Conservation (phyloP, 2,329 filamentous ascomycete genomes). For the Paracamarosporium sp. region DNA sequence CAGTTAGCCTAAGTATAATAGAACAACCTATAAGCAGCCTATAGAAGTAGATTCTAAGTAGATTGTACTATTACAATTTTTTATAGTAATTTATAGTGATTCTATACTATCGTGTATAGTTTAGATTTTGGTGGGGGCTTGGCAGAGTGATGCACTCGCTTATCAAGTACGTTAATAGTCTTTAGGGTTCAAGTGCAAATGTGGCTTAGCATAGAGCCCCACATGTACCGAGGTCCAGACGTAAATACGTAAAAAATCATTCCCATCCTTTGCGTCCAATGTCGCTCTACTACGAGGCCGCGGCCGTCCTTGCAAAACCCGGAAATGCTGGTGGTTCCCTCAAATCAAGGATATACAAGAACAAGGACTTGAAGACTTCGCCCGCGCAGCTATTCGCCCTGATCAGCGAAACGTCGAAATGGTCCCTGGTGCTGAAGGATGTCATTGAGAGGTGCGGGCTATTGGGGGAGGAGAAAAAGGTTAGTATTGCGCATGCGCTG, state of each 20-base stretch:
- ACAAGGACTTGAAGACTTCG: conserved; percentile 76
- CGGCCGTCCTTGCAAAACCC: conserved; percentile 71
- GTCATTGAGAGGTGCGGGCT: conserved; percentile 84
- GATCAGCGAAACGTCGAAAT: conserved; percentile 86
- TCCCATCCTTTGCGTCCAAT: conserved; percentile 56
- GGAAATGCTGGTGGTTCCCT: conserved; percentile 78
- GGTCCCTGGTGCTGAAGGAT: conserved; percentile 84
- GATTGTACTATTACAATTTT: too few species aligned
- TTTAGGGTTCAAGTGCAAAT: too few species aligned
- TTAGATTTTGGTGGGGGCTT: too few species aligned
- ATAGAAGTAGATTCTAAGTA: too few species aligned
- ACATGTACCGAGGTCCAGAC: conserved; percentile 1
- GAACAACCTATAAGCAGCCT: too few species aligned
- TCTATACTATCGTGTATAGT: too few species aligned
- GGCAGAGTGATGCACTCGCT: too few species aligned
- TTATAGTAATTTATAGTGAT: too few species aligned
- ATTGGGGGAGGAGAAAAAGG: conserved; percentile 83
- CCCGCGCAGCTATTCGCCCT: conserved; percentile 87
- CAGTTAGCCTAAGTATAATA: too few species aligned
- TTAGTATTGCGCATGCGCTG: conserved; percentile 47
- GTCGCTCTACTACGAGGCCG: conserved; percentile 96
- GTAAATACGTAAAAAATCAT: conserved; percentile 17
- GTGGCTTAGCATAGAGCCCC: conserved; percentile 10
- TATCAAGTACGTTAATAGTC: too few species aligned
- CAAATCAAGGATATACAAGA: conserved; percentile 82